Base-by-base conservation (phyloP, 495 filamentous ascomycete genomes). In the Xylaria scruposa region DNA sequence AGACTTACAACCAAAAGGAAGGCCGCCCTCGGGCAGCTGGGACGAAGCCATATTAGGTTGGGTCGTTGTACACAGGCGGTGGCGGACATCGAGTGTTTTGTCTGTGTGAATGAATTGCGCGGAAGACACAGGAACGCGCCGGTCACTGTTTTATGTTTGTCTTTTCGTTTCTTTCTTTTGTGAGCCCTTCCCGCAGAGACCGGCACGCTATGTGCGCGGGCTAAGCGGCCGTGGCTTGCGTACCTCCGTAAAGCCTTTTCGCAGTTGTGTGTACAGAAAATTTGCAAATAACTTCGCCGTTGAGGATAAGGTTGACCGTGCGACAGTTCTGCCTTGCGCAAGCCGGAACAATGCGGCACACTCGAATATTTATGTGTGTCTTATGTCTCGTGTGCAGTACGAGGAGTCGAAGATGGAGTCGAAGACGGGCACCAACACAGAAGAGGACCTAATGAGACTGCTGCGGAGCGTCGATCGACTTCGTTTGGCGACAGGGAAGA, bases 1-100 rank as follows among this genome's bases (percentile, higher is more conserved):
- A 63, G 15, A 86, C 89, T 73, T 78, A 91, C 89, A 91, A 70
- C 89, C 89, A 83, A 91, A 91, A 24, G 88, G 88, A 75, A 81
- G 73, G 67, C 82, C 78, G 70, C 74, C 73, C 19, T 40, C 53
- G 68, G 81, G 77, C 63, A 80, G 78, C 72, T 78, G 76, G 72
- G 82, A 78, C 65, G 82, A 82, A 81, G 80, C 82, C 84, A 86
- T 86, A 69, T 77, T 82, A 75, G 81, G 80, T 83, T 79, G 80
- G 75, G 80, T 38, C 33, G 58, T 21, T 24, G 80, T 78, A 84
- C 75, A 69, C 75, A 74, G 29, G 46, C 75, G 68, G 78, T 81
- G 72, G 78, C 81, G 72, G 83, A 81, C 84, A 85, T 85, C 33
- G 83, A 76, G 78, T 79, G 78, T 81, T 77, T 74, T 72, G 72